A percentile compares a stretch with the other conserved stretches of the same genome.
phyloP scores from a whole-genome alignment of 495 filamentous ascomycete genomes.

The Penicillium cosmopolitanum region DNA sequence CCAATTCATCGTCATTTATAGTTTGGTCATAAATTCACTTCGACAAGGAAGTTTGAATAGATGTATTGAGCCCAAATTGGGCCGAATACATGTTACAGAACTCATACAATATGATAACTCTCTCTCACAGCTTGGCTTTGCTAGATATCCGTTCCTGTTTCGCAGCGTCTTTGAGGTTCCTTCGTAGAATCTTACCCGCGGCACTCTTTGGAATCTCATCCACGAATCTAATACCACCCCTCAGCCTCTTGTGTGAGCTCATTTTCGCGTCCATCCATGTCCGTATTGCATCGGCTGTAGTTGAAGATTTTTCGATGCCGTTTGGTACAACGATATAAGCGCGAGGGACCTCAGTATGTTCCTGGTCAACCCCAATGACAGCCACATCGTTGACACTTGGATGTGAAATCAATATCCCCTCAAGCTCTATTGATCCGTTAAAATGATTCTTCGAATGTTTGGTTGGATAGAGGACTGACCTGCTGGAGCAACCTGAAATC shows the following conservation, averaged over 20 bases:
- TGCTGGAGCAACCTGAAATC: slow-evolving; percentile 72
- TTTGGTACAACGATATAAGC: slow-evolving; percentile 69
- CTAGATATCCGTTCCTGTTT: neutral
- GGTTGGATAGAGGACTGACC: neutral
- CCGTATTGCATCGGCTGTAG: slow-evolving; percentile 52
- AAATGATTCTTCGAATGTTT: too few relatives aligned
- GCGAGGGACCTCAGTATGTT: slow-evolving; percentile 72
- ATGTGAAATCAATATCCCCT: slow-evolving; percentile 68
- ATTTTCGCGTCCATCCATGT: slow-evolving; percentile 57
- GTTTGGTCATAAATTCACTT: too few relatives aligned
- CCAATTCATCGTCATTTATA: too few relatives aligned
- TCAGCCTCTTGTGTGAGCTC: slow-evolving; percentile 65
- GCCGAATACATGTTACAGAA: too few relatives aligned
- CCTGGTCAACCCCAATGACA: slow-evolving; percentile 66
- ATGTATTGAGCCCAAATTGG: too few relatives aligned
- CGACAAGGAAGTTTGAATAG: too few relatives aligned
- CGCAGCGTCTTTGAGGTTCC: slow-evolving; percentile 43
- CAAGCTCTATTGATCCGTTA: slow-evolving; percentile 59
- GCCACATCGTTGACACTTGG: slow-evolving; percentile 67
- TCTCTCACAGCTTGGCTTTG: neutral
- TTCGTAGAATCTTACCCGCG: slow-evolving; percentile 76
- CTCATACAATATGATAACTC: too few relatives aligned
- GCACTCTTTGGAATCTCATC: slow-evolving; percentile 73
- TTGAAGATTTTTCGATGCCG: slow-evolving; percentile 27
- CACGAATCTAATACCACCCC: slow-evolving; percentile 73